A percentile compares a stretch with the other conserved stretches of the same genome.
Conservation (phyloP, 495 filamentous ascomycete species). For the Penicillium verhagenii region DNA sequence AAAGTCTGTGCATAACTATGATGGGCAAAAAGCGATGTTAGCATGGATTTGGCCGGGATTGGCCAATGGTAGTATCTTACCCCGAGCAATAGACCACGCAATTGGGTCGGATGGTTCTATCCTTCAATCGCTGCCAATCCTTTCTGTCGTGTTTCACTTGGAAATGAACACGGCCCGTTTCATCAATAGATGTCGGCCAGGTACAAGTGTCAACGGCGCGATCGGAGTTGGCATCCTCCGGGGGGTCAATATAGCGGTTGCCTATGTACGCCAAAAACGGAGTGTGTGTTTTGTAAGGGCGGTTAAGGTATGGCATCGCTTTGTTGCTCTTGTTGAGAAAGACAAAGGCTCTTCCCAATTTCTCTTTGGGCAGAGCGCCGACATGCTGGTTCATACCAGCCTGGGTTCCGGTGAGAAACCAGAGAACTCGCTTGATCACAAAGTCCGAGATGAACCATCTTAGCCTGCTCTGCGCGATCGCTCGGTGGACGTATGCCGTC, state of each 20-base stretch:
- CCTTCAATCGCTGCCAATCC: constrained; percentile 17
- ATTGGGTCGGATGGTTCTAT: constrained; percentile 9
- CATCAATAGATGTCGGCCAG: constrained; percentile 17
- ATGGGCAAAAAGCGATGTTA: neutral
- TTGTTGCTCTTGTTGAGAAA: constrained; percentile 21
- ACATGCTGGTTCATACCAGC: constrained; percentile 20
- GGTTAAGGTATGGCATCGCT: constrained; percentile 20
- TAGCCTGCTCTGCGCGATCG: constrained; percentile 12
- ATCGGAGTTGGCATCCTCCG: constrained; percentile 16
- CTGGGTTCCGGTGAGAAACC: constrained; percentile 17
- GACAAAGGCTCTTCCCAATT: constrained; percentile 14
- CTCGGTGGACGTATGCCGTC: constrained; percentile 17
- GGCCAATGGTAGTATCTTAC: neutral
- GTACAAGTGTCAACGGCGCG: constrained; percentile 17
- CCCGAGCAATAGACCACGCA: constrained; percentile 17
- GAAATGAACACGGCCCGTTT: constrained; percentile 11
- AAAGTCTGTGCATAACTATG: constrained; percentile 16
- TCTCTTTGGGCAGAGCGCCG: constrained; percentile 13
- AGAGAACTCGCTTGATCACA: constrained; percentile 15
- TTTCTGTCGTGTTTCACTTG: constrained; percentile 10
- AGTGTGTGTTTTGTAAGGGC: constrained; percentile 13
- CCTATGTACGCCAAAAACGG: constrained; percentile 12
- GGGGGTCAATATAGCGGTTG: constrained; percentile 17
- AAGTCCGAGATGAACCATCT: constrained; percentile 16
- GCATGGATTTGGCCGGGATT: neutral